Evolutionary conservation across 2,329 filamentous ascomycete species (phyloP).

Genomic region (Blastomyces emzantsi): DNA sequence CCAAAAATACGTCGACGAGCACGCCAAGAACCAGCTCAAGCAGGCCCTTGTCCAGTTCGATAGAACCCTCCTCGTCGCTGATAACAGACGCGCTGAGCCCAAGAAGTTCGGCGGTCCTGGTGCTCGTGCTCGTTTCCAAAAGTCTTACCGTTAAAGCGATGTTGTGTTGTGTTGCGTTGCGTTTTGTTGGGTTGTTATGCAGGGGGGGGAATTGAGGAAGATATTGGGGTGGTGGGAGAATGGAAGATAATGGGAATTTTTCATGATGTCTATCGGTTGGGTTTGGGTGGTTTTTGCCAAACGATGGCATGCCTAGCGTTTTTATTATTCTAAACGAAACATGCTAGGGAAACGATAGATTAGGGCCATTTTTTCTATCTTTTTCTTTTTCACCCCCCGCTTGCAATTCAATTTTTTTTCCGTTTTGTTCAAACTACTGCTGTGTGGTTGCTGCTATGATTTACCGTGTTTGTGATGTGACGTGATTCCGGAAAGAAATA

Average conservation of each 20-base stretch:
- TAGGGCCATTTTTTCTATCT: constrained; percentile 6
- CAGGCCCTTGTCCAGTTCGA: constrained; percentile 92
- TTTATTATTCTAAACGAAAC: neutral
- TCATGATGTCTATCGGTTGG: constrained; percentile 8
- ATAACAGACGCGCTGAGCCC: constrained; percentile 98
- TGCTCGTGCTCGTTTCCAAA: constrained; percentile 95
- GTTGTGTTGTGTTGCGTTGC: neutral
- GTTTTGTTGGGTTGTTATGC: neutral
- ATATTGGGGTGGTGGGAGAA: neutral
- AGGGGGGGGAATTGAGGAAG: neutral
- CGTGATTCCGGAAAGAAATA: neutral
- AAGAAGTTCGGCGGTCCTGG: constrained; percentile 84
- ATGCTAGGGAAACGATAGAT: constrained; percentile 9
- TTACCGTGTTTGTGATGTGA: neutral
- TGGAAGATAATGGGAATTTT: neutral
- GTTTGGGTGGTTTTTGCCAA: neutral
- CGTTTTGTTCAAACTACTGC: neutral
- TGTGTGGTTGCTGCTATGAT: neutral
- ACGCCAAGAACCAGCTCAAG: constrained; percentile 99
- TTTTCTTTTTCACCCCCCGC: neutral
- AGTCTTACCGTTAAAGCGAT: constrained; percentile 84
- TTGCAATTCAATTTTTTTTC: constrained; percentile 4
- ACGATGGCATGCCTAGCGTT: constrained; percentile 3
- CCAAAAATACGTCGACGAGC: constrained; percentile 99
- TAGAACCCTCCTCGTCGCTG: constrained; percentile 93